phyloP scores from a whole-genome alignment of 2,329 filamentous ascomycete genomes.

The Pseudogymnoascus sp. region DNA sequence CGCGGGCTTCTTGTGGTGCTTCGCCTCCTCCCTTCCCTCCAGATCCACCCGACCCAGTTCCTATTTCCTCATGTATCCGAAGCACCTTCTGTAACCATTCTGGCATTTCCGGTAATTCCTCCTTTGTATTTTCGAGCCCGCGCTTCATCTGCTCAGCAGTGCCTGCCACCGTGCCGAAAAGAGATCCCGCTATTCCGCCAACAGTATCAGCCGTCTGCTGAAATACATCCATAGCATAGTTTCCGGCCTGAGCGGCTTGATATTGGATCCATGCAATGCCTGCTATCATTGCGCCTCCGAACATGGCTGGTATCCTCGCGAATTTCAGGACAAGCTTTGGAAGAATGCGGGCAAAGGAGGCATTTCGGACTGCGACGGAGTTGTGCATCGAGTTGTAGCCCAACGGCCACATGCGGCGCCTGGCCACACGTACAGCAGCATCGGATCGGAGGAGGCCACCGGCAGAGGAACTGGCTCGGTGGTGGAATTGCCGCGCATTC shows the following conservation, averaged over 20 bases:
- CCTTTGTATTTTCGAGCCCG: conserved; percentile 79
- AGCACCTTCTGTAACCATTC: conserved; percentile 76
- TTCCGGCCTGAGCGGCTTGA: conserved; percentile 78
- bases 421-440: conserved; percentile 49
- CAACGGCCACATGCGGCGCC: conserved; percentile 64
- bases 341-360: conserved; percentile 56
- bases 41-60: conserved; percentile 32
- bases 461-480: conserved; percentile 44
- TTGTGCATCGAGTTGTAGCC: conserved; percentile 78
- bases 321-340: conserved; percentile 91
- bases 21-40: conserved; percentile 34
- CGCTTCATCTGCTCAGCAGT: conserved; percentile 70
- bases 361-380: conserved; percentile 54
- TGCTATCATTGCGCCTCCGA: conserved; percentile 80
- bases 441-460: conserved; percentile 62
- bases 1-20: conserved; percentile 50
- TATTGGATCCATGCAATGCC: conserved; percentile 91
- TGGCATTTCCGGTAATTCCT: conserved; percentile 54
- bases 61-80: conserved; percentile 50
- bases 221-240: conserved; percentile 68
- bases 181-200: conserved; percentile 53
- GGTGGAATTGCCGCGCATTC: conserved; percentile 53
- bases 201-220: conserved; percentile 65
- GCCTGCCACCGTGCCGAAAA: conserved; percentile 64
- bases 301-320: conserved; percentile 77